These are phyloP conservation scores for Fabrea salina DNA, from an alignment of 169 alveolate species.

Conservation along the genomic window DNA sequence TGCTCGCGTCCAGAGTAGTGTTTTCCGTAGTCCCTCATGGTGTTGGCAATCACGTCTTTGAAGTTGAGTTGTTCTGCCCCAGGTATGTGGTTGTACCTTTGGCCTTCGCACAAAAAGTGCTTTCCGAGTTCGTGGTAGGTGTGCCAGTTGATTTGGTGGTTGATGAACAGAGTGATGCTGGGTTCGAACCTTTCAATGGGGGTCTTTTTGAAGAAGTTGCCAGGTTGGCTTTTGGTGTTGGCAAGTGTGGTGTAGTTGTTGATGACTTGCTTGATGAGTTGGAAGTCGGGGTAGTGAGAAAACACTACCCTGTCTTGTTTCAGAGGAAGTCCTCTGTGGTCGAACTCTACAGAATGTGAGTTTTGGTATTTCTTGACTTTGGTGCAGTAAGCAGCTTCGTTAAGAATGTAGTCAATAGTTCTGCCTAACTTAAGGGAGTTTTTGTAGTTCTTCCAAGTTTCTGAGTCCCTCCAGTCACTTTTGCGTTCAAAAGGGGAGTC, in stretches of 20 bases:
- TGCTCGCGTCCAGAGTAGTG: slow-evolving; percentile 9
- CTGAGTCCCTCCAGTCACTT: too few relatives aligned
- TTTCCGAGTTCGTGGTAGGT: slow-evolving; percentile 20
- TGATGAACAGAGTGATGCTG: slow-evolving; percentile 3
- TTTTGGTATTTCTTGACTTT: slow-evolving; percentile 15
- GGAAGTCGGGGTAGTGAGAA: background rate
- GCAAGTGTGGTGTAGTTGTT: background rate
- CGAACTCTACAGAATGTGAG: background rate
- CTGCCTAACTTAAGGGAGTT: too few relatives aligned
- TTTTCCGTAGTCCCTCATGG: slow-evolving; percentile 29
- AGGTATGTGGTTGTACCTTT: slow-evolving; percentile 40
- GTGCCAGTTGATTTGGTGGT: background rate
- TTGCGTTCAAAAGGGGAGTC: too few relatives aligned
- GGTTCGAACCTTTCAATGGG: background rate
- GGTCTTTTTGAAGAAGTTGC: background rate
- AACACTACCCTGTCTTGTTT: slow-evolving; percentile 1
- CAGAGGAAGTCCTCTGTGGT: slow-evolving; percentile 3
- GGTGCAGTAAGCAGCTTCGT: background rate
- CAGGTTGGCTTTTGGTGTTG: background rate
- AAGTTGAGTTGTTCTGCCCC: background rate
- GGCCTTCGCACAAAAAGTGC: slow-evolving; percentile 23
- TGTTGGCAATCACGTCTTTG: slow-evolving; percentile 19
- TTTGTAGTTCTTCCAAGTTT: too few relatives aligned
- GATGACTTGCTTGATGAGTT: background rate
- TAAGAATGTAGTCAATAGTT: too few relatives aligned